Percentiles rank a stretch among this genome's conserved stretches.
Evolutionary conservation across 1,139 yeast species (phyloP).

Genomic region (Magnusiomyces tetraspermus): DNA sequence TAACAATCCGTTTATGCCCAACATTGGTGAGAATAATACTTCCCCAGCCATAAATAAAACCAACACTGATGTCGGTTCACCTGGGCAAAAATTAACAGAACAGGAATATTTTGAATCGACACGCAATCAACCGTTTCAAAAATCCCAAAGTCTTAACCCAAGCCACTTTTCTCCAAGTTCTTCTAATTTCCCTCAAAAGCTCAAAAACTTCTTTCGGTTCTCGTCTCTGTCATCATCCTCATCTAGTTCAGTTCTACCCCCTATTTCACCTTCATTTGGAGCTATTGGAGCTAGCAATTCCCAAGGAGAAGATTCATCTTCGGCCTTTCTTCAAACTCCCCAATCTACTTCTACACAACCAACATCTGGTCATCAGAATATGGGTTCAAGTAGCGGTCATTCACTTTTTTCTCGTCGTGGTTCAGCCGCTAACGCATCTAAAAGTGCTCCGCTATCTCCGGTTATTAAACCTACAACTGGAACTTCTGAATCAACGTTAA

Average conservation of each 20-base stretch:
- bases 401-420: conserved; percentile 2
- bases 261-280: not conserved
- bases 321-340: not conserved
- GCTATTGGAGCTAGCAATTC: not conserved
- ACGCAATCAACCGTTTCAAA: not conserved
- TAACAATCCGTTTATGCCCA: not conserved
- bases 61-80: not conserved
- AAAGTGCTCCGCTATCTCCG: conserved; percentile 2
- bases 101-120: not conserved
- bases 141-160: not conserved
- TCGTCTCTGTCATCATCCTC: conserved; percentile 16
- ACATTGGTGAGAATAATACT: not conserved
- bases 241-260: conserved; percentile 1
- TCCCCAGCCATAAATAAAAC: not conserved
- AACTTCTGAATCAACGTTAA: not conserved
- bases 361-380: not conserved
- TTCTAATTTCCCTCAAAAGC: conserved; percentile 24
- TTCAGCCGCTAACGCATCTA: not conserved
- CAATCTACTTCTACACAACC: not conserved
- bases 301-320: not conserved
- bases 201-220: conserved; percentile 27
- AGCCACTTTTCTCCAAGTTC: not conserved
- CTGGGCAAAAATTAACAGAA: not conserved
- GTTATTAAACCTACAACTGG: not conserved
- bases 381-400: not conserved